Evolutionary conservation across 2,329 filamentous ascomycete species (phyloP).

Genomic region (Diaporthe sp.): DNA sequence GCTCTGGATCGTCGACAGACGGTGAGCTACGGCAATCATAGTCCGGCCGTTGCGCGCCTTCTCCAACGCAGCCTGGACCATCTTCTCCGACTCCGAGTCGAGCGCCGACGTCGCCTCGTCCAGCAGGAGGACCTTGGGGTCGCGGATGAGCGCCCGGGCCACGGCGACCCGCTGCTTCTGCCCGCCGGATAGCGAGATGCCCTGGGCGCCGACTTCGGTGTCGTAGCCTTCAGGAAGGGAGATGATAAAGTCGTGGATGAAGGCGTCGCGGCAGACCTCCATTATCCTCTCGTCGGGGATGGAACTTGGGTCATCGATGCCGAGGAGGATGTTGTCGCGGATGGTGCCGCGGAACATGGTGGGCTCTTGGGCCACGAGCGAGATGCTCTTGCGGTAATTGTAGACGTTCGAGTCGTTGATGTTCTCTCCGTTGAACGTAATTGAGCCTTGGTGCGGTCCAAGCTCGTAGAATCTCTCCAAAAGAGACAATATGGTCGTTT

Average conservation of each 20-base stretch:
- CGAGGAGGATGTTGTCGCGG: conserved; percentile 89
- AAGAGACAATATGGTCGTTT: conserved; percentile 91
- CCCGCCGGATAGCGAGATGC: conserved; percentile 89
- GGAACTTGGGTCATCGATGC: conserved; percentile 72
- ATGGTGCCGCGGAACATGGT: conserved; percentile 95
- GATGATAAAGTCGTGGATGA: conserved; percentile 92
- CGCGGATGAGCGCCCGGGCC: conserved; percentile 87
- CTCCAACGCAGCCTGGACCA: conserved; percentile 85
- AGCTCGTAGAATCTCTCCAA: conserved; percentile 96
- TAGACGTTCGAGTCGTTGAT: conserved; percentile 79
- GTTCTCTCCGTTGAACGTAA: conserved; percentile 68
- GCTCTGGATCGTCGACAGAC: conserved; percentile 92
- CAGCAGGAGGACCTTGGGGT: conserved; percentile 87
- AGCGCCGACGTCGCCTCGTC: conserved; percentile 86
- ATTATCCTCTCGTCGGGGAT: conserved; percentile 80
- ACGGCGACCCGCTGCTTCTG: conserved; percentile 97
- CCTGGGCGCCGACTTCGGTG: conserved; percentile 89
- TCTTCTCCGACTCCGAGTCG: conserved; percentile 82
- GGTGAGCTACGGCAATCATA: conserved; percentile 94
- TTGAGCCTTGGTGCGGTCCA: conserved; percentile 61
- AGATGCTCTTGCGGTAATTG: conserved; percentile 85
- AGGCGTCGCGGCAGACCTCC: conserved; percentile 87
- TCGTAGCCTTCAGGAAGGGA: conserved; percentile 92
- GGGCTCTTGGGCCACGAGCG: conserved; percentile 93
- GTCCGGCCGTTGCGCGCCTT: conserved; percentile 86